Evolutionary conservation across 805 yeast species (phyloP).

Genomic region (Naumovozyma castellii): DNA sequence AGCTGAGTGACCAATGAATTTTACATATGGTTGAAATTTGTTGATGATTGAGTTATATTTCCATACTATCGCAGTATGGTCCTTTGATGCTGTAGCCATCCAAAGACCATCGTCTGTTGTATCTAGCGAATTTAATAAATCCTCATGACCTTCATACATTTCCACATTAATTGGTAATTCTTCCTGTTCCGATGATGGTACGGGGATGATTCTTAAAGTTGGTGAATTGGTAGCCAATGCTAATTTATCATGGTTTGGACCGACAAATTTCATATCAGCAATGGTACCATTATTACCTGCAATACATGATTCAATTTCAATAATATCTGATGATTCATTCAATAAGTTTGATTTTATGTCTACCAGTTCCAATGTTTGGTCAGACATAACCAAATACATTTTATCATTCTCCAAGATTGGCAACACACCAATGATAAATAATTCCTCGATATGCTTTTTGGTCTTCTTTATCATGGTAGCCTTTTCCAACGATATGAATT

Average conservation of each 20-base stretch:
- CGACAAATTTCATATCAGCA: constrained; percentile 77
- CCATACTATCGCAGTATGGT: constrained; percentile 81
- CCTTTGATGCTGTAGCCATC: constrained; percentile 90
- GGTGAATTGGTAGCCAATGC: constrained; percentile 95
- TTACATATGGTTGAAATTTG: constrained; percentile 41
- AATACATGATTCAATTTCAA: constrained; percentile 45
- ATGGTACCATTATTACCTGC: constrained; percentile 96
- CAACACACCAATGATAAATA: constrained; percentile 54
- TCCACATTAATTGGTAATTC: constrained; percentile 45
- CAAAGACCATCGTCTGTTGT: constrained; percentile 72
- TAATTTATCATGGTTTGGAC: constrained; percentile 45
- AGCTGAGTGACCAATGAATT: constrained; percentile 78
- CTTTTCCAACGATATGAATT: constrained; percentile 48
- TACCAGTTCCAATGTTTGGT: constrained; percentile 65
- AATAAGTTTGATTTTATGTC: constrained; percentile 29
- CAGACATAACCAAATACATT: constrained; percentile 57
- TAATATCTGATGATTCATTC: constrained; percentile 21
- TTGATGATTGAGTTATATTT: constrained; percentile 38
- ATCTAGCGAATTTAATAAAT: constrained; percentile 73
- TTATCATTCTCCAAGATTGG: constrained; percentile 24
- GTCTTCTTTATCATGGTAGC: constrained; percentile 38
- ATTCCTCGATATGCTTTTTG: constrained; percentile 57
- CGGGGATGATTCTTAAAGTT: constrained; percentile 62
- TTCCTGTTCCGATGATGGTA: constrained; percentile 4
- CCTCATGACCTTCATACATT: constrained; percentile 73